Percentiles rank a stretch among this genome's conserved stretches.
These are phyloP conservation scores for Scenedesmus sp. DNA, from an alignment of 163 green algal genomes.

Conservation along the genomic window DNA sequence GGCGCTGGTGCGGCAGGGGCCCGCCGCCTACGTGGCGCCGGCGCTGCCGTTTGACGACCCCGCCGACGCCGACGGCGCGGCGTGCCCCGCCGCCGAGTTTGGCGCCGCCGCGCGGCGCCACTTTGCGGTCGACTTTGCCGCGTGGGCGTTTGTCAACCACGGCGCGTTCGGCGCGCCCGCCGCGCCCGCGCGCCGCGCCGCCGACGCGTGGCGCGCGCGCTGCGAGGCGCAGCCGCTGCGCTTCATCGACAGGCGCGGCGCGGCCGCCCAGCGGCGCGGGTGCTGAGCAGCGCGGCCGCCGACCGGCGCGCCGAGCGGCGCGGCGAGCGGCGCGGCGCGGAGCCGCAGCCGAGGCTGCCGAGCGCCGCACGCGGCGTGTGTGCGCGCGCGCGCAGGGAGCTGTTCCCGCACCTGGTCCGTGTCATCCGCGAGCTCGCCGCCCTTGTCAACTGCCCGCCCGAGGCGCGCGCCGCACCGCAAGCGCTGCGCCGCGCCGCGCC, in stretches of 20 bases:
- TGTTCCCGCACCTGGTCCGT: conserved; percentile 71
- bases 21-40: conserved; percentile 18
- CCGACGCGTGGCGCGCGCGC: conserved; percentile 61
- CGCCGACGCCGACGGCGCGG: background rate
- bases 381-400: conserved; percentile 36
- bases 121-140: conserved; percentile 61
- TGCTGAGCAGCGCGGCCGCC: no score
- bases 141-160: conserved; percentile 70
- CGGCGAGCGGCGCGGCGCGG: no score
- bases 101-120: conserved; percentile 39
- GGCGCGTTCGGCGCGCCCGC: conserved; percentile 70
- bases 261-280: no score
- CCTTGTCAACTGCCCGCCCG: conserved; percentile 53
- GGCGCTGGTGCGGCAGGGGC: conserved; percentile 24
- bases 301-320: no score
- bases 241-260: conserved; percentile 79
- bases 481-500: no score
- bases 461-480: conserved; percentile 30
- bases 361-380: no score
- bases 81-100: conserved; percentile 13
- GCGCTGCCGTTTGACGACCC: conserved; percentile 18
- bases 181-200: conserved; percentile 48
- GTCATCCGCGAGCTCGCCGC: conserved; percentile 67
- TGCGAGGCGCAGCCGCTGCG: conserved; percentile 71
- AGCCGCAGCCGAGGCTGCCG: no score